phyloP scores from a whole-genome alignment of 139 green algal species.

The Nannochloris sp. region DNA sequence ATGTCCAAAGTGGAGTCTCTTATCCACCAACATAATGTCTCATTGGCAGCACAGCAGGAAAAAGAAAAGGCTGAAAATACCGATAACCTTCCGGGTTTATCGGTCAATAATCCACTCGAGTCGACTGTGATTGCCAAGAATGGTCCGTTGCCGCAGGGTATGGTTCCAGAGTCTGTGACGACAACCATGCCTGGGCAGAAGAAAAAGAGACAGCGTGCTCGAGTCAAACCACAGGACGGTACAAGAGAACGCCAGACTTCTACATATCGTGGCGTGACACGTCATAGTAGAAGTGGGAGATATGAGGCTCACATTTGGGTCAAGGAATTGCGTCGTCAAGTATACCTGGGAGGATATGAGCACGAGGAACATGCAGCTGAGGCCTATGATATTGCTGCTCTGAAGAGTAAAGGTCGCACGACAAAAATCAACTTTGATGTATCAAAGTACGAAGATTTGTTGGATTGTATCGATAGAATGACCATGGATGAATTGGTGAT shows the following conservation, averaged over 20 bases:
- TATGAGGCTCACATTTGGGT: constrained; percentile 76
- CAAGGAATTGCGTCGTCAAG: constrained; percentile 69
- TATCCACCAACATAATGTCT: too few species aligned
- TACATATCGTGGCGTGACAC: constrained; percentile 63
- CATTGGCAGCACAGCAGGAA: too few species aligned
- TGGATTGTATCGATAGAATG: constrained; percentile 61
- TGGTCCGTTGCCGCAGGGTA: too few species aligned
- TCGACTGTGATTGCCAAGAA: too few species aligned
- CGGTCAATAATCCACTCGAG: too few species aligned
- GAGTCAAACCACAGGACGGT: too few species aligned
- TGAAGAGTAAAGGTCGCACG: constrained; percentile 64
- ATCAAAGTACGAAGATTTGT: constrained; percentile 63
- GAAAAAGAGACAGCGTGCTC: too few species aligned
- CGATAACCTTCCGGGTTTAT: too few species aligned
- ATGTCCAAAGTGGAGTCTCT: too few species aligned
- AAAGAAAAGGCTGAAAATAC: too few species aligned
- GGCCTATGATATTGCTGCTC: constrained; percentile 77
- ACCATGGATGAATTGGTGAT: constrained; percentile 85
- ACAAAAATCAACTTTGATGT: constrained; percentile 63
- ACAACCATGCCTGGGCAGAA: too few species aligned
- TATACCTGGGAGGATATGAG: constrained; percentile 60
- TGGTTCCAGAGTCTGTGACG: too few species aligned
- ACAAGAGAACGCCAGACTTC: constrained; percentile 15
- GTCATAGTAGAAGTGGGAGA: constrained; percentile 56
- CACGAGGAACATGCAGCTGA: constrained; percentile 82